A percentile compares a stretch with the other conserved stretches of the same genome.
Evolutionary conservation across 345 rosid species (phyloP).

Genomic region (Lenwebbia sp.): DNA sequence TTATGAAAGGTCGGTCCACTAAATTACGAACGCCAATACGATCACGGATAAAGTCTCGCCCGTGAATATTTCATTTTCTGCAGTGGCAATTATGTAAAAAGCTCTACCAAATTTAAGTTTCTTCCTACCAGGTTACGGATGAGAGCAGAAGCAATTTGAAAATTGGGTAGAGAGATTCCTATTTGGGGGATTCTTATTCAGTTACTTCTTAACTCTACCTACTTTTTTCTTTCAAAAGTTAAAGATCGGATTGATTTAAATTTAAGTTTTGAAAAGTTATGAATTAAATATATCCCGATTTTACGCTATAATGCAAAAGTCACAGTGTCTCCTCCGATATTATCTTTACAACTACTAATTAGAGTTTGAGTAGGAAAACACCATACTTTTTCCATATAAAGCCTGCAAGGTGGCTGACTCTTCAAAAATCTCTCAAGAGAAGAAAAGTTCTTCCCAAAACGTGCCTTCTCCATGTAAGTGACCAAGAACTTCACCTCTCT

Average conservation of each 20-base stretch:
- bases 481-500: background rate
- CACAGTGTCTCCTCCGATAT: background rate
- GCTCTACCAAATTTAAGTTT: background rate
- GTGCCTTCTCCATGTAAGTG: background rate
- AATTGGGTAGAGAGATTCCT: background rate
- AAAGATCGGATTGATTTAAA: background rate
- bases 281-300: background rate
- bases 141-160: background rate
- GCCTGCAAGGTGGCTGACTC: background rate
- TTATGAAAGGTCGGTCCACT: background rate
- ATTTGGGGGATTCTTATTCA: background rate
- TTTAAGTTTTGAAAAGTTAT: background rate
- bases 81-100: background rate
- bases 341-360: background rate
- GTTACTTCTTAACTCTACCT: background rate
- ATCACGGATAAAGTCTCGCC: background rate
- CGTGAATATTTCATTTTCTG: background rate
- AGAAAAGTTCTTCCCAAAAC: background rate
- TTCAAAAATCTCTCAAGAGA: background rate
- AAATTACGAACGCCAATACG: background rate
- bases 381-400: background rate
- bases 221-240: background rate
- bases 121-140: background rate
- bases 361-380: background rate
- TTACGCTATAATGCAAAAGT: background rate